Evolutionary conservation across 148 eudicot species (phyloP), one percentile per base, ranked within the genome.

Genomic region (Spergularia bocconei): DNA sequence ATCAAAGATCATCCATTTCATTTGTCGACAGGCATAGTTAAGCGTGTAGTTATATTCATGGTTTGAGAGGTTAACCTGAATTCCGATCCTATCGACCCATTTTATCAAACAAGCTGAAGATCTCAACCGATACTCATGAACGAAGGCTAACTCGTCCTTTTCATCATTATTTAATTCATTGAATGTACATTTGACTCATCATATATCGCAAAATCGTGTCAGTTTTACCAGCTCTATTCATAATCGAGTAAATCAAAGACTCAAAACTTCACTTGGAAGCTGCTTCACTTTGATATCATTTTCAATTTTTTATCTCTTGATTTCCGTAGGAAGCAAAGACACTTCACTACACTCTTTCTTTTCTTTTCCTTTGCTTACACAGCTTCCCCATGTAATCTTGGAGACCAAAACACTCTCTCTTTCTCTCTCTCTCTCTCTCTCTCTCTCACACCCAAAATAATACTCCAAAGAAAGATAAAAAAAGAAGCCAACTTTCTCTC

Each of bases 381-480:
- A 9, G 39, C 59, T 7, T 57, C 41, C 63, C 56, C 77, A 68
- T 70, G 58, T 53, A 72, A 67, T 69, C 78, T 63, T 68, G 76
- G 66, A 75, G 39, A 39, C 51, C 48, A 11, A 16, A 53, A 17
- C 63, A 39, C 61, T 52, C 75, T 25, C 38, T 44, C 50, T 62
- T 60, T 63, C 70, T 25, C 72, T 56, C 77, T 66, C 17, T 39
- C 73, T 23, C 61, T 73, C 69, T 62, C 68, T n/a, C n/a, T n/a
- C n/a, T n/a, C n/a, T n/a, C n/a, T n/a, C n/a, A n/a, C n/a, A n/a
- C n/a, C n/a, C n/a, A n/a, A n/a, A n/a, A n/a, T n/a, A n/a, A 29
- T 2, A 29, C 33, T 29, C 36, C 36, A 29, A 29, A 29, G 0
- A 29, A 2, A 29, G 36, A 29, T 29, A 29, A 29, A 29, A 60